Evolutionary conservation across 257 asterid genomes (phyloP), one percentile per base, ranked within the genome.

Genomic region (Pogostemon cablin): DNA sequence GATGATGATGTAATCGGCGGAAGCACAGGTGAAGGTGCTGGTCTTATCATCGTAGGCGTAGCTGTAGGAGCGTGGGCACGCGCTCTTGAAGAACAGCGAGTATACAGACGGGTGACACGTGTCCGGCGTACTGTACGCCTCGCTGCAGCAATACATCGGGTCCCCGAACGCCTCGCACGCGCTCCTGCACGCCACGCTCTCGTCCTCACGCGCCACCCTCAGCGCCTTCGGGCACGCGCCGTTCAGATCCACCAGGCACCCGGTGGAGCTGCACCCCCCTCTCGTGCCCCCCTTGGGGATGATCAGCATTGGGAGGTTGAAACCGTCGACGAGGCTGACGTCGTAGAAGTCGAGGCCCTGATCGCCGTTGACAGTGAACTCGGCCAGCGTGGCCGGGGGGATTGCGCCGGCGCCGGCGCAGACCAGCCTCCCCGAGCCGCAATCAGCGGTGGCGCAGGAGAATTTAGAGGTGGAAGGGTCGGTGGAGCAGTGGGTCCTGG

Each of bases 101-200:
- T 87, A 93, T 70, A 68, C 81, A 3, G 97, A 90, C 17, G 99
- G 99, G 25, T 47, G 82, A 72, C 99, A 93, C 75, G 97, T 91
- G 68, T 87, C 97, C 38, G 99, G 99, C 72, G 96, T 87, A 48
- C 75, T 88, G 70, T 82, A 82, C n/a, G 77, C 89, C 70, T 84
- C 96, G 78, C 98, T 93, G 73, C 98, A 93, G 68, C 98, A 93
- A 49, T 77, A 93, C 65, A 56, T 57, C 41, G 98, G 98, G 48
- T 89, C 91, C 46, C 95, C 93, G 57, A 90, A 90, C 67, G 98
- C 98, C 86, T 88, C 97, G 68, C 98, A 93, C 70, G 98, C 97
- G 86, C 98, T 91, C 92, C 69, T 86, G 76, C 98, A 90, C 70
- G 95, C 98, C 48, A 90, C 89, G 59, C 85, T 64, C 74, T 83